Evolutionary conservation across 1,139 yeast genomes (phyloP).

Genomic region (Debaryomyces subglobosus): DNA sequence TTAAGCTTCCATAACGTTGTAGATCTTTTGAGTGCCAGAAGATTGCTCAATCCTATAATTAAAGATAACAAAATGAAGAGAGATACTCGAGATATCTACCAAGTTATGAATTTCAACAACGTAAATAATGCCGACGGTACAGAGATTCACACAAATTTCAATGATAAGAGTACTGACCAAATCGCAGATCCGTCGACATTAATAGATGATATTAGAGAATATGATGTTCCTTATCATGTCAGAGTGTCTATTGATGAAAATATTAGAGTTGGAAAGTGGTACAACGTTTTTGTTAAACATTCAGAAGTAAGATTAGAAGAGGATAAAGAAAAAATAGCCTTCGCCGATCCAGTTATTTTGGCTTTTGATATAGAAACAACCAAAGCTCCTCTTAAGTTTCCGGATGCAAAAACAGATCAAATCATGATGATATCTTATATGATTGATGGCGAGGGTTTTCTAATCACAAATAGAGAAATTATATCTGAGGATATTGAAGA

Average conservation of each 20-base stretch:
- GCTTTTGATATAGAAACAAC: conserved; percentile 99
- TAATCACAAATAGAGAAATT: conserved; percentile 92
- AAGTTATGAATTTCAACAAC: conserved; percentile 51
- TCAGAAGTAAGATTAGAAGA: conserved; percentile 61
- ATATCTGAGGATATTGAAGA: conserved; percentile 94
- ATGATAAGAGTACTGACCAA: conserved; percentile 8
- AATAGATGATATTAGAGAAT: conserved; percentile 84
- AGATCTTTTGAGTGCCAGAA: conserved; percentile 76
- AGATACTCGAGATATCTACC: conserved; percentile 73
- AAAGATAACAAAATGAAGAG: conserved; percentile 65
- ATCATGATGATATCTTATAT: conserved; percentile 99
- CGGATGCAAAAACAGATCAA: conserved; percentile 90
- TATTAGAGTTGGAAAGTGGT: conserved; percentile 96
- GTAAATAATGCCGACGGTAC: conserved; percentile 23
- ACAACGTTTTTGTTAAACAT: conserved; percentile 68
- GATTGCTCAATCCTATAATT: conserved; percentile 68
- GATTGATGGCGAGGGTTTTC: conserved; percentile 96
- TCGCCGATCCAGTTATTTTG: conserved; percentile 95
- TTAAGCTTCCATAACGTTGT: conserved; percentile 74
- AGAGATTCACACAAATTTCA: conserved; percentile 19
- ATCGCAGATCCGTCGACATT: conserved; percentile 61
- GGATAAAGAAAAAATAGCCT: conserved; percentile 76
- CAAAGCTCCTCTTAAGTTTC: conserved; percentile 93
- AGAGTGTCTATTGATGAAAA: conserved; percentile 89
- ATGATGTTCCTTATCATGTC: conserved; percentile 96